Evolutionary conservation across 1,139 yeast species (phyloP), one percentile per base, ranked within the genome.

Genomic region (Ogataea hybrid): DNA sequence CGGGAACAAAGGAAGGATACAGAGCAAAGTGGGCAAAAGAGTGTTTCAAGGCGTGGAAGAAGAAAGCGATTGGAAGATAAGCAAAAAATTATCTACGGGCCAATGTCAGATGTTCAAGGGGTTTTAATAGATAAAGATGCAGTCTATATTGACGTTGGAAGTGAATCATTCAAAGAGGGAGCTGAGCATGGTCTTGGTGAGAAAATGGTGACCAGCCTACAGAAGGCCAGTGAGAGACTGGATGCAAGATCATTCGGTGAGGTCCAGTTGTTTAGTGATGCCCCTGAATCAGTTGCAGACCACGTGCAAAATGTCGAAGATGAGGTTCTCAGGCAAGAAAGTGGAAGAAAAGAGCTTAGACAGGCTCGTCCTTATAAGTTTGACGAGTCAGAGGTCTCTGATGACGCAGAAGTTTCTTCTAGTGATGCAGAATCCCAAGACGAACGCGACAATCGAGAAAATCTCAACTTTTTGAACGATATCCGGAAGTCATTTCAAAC

Each of bases 81-180:
- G 55, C 95, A 87, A 61, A 92, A 90, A 64, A 81, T 89, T 52
- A 89, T 94, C 2, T 94, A 94, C 62, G 99, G 98, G 0, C 99
- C 99, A 41, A 92, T 94, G 98, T 87, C 97, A 38, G 97, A 94
- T 65, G 97, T 92, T 20, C 97, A 97, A 43, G 99, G 99, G 59
- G 95, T 94, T 27, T 71, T 92, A 50, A 89, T 94, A 48, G 99
- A 94, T 67, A 90, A 84, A 60, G 98, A 94, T 69, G 97, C 98
- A 4, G 98, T 94, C 2, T 87, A 90, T 58, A 88, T 94, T 49
- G 97, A 94, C 59, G 83, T 90, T 36, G 97, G 96, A 3, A 68
- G 70, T 32, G 54, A 64, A 56, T 39, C 62, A 51, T 57, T 52
- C 59, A 79, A 69, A 60, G 68, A 63, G 52, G 89, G 85, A 36